These are phyloP conservation scores for Penicillium sp. DNA, from an alignment of 2,329 filamentous ascomycete genomes.

Conservation along the genomic window DNA sequence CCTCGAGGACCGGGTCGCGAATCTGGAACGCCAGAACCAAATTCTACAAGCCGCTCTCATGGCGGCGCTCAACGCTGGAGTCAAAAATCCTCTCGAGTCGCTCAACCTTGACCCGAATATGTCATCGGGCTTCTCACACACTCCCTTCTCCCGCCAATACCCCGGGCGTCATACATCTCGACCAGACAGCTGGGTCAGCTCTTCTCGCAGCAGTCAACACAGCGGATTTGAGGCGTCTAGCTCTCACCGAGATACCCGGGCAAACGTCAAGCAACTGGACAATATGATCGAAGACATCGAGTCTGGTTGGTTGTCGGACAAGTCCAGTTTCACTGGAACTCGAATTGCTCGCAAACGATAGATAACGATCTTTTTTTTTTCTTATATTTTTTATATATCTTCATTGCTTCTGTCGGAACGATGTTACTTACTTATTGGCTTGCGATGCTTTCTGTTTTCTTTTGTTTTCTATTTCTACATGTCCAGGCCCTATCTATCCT, in stretches of 20 bases:
- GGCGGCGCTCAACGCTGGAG: conserved; percentile 40
- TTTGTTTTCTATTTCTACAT: neutral
- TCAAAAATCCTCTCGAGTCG: conserved; percentile 30
- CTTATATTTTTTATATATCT: neutral
- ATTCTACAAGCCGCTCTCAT: conserved; percentile 44
- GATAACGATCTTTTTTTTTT: conserved; percentile 2
- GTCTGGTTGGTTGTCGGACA: conserved; percentile 32
- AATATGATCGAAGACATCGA: conserved; percentile 35
- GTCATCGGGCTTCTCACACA: conserved; percentile 22
- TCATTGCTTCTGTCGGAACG: neutral
- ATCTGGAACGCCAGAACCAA: conserved; percentile 44
- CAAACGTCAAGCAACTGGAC: conserved; percentile 29
- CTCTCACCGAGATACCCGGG: conserved; percentile 19
- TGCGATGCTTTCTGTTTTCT: neutral
- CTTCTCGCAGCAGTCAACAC: conserved; percentile 28
- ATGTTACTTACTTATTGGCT: neutral
- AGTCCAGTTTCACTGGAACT: conserved; percentile 17
- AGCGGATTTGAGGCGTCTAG: conserved; percentile 26
- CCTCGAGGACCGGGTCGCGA: conserved; percentile 39
- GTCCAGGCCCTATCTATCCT: neutral
- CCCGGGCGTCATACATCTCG: conserved; percentile 16
- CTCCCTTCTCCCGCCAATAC: conserved; percentile 14
- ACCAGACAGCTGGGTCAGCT: conserved; percentile 32
- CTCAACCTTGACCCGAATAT: conserved; percentile 24
- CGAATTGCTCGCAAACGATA: conserved; percentile 13